Percentiles rank a stretch among this genome's conserved stretches.
Conservation (phyloP, 257 asterid species). For the Thymus quinquecostatus region DNA sequence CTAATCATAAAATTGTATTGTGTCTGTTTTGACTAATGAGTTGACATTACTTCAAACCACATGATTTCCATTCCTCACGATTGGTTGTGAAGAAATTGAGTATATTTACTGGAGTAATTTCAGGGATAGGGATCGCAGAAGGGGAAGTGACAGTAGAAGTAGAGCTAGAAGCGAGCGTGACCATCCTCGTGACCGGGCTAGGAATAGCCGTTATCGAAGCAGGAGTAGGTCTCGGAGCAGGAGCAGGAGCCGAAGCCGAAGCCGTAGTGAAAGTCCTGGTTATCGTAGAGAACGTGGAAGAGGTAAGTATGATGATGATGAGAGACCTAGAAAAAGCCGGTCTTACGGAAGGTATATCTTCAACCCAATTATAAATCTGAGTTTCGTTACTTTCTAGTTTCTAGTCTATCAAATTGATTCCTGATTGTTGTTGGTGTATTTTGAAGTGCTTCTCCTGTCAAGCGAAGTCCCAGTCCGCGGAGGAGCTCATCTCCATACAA, state of each 20-base stretch:
- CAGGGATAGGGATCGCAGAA: conserved; percentile 60
- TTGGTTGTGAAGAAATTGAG: background rate
- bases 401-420: background rate
- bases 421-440: conserved; percentile 23
- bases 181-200: conserved; percentile 61
- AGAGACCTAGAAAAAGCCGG: conserved; percentile 68
- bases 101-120: conserved; percentile 52
- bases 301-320: conserved; percentile 70
- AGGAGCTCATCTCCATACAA: conserved; percentile 69
- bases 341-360: conserved; percentile 68
- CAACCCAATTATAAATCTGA: background rate
- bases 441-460: conserved; percentile 73
- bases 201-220: conserved; percentile 49
- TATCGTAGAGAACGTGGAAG: conserved; percentile 72
- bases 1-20: background rate
- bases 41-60: background rate
- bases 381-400: background rate
- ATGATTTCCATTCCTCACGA: background rate
- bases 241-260: conserved; percentile 73
- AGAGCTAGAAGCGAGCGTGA: conserved; percentile 73
- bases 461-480: conserved; percentile 63
- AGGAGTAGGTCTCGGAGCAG: conserved; percentile 56
- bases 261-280: conserved; percentile 72
- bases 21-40: background rate
- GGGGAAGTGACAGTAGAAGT: conserved; percentile 81